Conservation (phyloP, 371 early-diverging fungal species). For the Mucor saturninus region DNA sequence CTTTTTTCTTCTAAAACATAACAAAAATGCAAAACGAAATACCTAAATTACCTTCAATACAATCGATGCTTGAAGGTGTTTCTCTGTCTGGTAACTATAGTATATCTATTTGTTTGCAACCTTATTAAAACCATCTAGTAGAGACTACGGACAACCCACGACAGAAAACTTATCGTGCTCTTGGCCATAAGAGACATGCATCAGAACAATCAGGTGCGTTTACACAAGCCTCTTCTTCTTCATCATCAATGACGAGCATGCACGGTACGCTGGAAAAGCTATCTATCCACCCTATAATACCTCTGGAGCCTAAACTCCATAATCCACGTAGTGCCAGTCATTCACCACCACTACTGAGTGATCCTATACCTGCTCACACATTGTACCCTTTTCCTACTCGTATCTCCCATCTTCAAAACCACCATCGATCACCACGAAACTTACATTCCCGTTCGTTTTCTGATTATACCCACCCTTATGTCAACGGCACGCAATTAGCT, state of each 20-base stretch:
- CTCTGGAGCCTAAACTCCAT: constrained; percentile 11
- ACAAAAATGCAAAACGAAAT: constrained; percentile 6
- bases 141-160: neutral
- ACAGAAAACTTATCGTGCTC: neutral
- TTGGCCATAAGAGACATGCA: constrained; percentile 36
- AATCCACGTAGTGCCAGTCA: constrained; percentile 6
- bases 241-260: constrained; percentile 2
- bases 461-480: constrained; percentile 54
- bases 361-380: constrained; percentile 11
- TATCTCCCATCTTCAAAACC: constrained; percentile 20
- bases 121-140: neutral
- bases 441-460: constrained; percentile 55
- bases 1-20: constrained; percentile 14
- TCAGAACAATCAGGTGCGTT: constrained; percentile 23
- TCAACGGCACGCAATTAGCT: constrained; percentile 20
- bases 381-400: constrained; percentile 14
- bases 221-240: neutral
- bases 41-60: constrained; percentile 35
- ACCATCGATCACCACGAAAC: constrained; percentile 33
- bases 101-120: neutral
- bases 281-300: neutral
- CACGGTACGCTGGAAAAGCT: neutral
- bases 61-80: constrained; percentile 31
- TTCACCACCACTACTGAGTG: constrained; percentile 18
- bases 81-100: constrained; percentile 15